Evolutionary conservation across 768 basidiomycete genomes (phyloP), one percentile per base, ranked within the genome.

Genomic region (Naganishia onofrii): DNA sequence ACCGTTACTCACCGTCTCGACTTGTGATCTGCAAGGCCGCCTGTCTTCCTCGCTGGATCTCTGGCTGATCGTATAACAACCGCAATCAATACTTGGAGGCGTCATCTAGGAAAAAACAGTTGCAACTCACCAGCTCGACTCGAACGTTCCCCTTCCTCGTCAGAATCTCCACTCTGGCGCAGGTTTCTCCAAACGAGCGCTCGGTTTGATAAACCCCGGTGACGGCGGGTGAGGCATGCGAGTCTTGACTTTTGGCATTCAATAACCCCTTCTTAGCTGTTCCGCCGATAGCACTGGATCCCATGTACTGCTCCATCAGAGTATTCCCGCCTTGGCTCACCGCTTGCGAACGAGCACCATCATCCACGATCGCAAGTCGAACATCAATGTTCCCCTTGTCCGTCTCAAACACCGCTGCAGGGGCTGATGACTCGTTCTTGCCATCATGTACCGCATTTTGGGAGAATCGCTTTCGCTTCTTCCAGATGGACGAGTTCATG

Each of bases 341-440:
- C 1, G 32, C 26, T 17, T 36, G 21, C 29, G 38, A 4, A 26
- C 23, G 42, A 42, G 38, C 21, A 15, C 38, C 23, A 3, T 70
- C 60, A 38, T 67, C 48, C 51, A 70, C 70, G 2, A 70, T 34
- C 10, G 36, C 36, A 15, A 70, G 56, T 17, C 70, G 64, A 3
- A 70, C 23, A 42, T 70, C 70, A 19, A 70, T 63, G 48, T 70
- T 57, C 1, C 70, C 70, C 29, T 42, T 54, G 28, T 56, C 56
- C 7, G 70, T 70, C 26, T 66, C 54, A 54, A 70, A 70, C 17
- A 66, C 51, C 15, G 70, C 70, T 21, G 70, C 36, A 21, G 67
- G 67, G 17, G 36, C 32, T 15, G 36, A 6, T 2, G 21, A 10
- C 5, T 36, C 19, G 8, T 19, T 44, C 38, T 29, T n/a, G 2